Percentiles rank a stretch among this genome's conserved stretches.
Evolutionary conservation across 2,329 filamentous ascomycete species (phyloP).

Genomic region (Parastagonospora avenae): DNA sequence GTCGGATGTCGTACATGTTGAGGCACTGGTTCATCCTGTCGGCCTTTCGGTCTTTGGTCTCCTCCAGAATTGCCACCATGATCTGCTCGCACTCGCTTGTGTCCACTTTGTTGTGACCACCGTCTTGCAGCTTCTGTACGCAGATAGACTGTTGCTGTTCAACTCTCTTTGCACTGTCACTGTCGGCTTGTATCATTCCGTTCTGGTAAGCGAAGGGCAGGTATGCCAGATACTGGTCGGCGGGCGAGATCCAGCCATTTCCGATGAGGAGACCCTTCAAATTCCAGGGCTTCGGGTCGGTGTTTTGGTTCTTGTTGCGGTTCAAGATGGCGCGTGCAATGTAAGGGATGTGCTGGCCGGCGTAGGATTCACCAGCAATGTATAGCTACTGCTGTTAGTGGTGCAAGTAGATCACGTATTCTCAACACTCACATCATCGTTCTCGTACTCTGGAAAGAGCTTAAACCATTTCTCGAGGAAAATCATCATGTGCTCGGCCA

Average conservation of each 20-base stretch:
- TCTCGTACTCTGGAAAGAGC: conserved; percentile 88
- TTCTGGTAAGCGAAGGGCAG: conserved; percentile 79
- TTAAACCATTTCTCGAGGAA: conserved; percentile 93
- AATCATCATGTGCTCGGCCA: conserved; percentile 84
- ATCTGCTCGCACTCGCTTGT: conserved; percentile 75
- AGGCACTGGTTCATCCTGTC: conserved; percentile 66
- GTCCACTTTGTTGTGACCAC: conserved; percentile 68
- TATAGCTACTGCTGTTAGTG: conserved; percentile 69
- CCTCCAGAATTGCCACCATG: conserved; percentile 71
- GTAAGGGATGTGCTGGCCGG: conserved; percentile 96
- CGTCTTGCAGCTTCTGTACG: conserved; percentile 62
- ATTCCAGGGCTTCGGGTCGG: conserved; percentile 66
- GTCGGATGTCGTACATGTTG: conserved; percentile 97
- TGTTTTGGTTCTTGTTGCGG: conserved; percentile 69
- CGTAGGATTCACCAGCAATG: conserved; percentile 93
- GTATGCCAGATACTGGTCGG: conserved; percentile 88
- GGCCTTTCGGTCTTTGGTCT: conserved; percentile 63
- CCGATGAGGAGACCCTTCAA: conserved; percentile 88
- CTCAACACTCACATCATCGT: conserved; percentile 77
- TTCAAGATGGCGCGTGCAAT: conserved; percentile 90
- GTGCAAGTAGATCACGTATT: neutral
- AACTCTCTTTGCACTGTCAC: conserved; percentile 66
- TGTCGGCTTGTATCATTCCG: conserved; percentile 71
- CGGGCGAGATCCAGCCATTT: conserved; percentile 95
- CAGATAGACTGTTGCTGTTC: conserved; percentile 74